A percentile compares a stretch with the other conserved stretches of the same genome.
These are phyloP conservation scores for Parathielavia appendiculata DNA, from an alignment of 495 filamentous ascomycete genomes.

Conservation along the genomic window DNA sequence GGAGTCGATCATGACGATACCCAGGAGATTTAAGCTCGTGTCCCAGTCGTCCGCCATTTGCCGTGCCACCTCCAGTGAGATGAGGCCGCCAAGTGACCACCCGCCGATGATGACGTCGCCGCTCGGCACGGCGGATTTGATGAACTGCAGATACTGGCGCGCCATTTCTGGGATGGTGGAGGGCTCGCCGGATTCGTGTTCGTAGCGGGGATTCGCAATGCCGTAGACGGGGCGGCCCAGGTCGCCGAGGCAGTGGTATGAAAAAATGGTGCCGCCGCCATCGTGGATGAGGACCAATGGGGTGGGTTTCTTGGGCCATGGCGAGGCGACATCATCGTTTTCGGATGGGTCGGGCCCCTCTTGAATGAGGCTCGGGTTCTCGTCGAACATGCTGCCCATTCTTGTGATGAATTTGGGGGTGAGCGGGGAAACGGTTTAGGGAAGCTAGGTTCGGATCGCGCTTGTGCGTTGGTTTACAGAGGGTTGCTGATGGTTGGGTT, in stretches of 20 bases:
- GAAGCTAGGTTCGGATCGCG: too few species aligned
- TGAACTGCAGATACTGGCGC: constrained; percentile 26
- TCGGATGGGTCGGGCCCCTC: background rate
- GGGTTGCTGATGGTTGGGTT: too few species aligned
- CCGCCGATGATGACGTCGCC: constrained; percentile 35
- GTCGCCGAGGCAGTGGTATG: constrained; percentile 35
- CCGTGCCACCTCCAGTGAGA: constrained; percentile 39
- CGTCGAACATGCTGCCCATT: constrained; percentile 23
- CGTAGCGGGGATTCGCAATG: constrained; percentile 37
- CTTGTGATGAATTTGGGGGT: background rate
- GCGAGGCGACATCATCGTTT: background rate
- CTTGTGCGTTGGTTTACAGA: too few species aligned
- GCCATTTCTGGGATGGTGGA: constrained; percentile 39
- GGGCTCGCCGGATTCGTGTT: constrained; percentile 13
- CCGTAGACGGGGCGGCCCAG: constrained; percentile 34
- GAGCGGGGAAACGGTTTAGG: background rate
- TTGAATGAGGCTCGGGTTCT: constrained; percentile 30
- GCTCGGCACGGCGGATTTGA: constrained; percentile 32
- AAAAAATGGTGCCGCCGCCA: constrained; percentile 40
- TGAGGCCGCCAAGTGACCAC: constrained; percentile 44
- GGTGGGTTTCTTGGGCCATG: constrained; percentile 11
- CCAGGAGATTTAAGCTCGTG: constrained; percentile 26
- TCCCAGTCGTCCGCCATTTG: constrained; percentile 27
- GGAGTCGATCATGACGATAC: constrained; percentile 45
- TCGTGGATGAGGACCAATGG: constrained; percentile 42